These are phyloP conservation scores for Trichoderma cornu-damae DNA, from an alignment of 2,329 filamentous ascomycete genomes.

Conservation along the genomic window DNA sequence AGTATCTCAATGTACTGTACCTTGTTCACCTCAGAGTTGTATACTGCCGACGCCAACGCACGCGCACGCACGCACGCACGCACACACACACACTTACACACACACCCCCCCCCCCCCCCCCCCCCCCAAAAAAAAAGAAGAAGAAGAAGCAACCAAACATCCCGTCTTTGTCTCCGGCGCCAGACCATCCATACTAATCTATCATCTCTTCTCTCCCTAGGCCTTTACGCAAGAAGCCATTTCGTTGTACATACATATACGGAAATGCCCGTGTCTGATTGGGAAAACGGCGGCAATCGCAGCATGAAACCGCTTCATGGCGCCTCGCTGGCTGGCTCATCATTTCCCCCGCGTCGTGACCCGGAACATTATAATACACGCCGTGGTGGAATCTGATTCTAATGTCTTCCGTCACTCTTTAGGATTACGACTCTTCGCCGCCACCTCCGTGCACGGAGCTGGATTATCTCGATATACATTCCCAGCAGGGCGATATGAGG, in stretches of 20 bases:
- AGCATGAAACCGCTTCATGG: not conserved
- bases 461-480: conserved; percentile 50
- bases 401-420: conserved; percentile 31
- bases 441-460: conserved; percentile 41
- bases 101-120: not conserved
- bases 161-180: conserved; percentile 15
- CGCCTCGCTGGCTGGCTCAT: not conserved
- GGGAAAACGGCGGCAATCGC: not conserved
- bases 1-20: conserved; percentile 24
- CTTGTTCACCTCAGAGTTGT: not conserved
- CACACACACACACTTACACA: not conserved
- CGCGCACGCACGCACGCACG: no score
- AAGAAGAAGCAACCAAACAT: no score
- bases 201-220: not conserved
- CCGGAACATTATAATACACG: conserved; percentile 5
- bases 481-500: conserved; percentile 50
- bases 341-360: not conserved
- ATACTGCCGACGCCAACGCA: no score
- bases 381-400: conserved; percentile 21
- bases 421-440: conserved; percentile 54
- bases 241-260: not conserved
- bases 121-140: no score
- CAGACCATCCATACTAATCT: not conserved
- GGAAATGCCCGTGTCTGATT: not conserved
- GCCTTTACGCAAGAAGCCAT: not conserved